Conservation (phyloP, 192 early-diverging fungal genomes). For the Ambispora gerdemannii region DNA sequence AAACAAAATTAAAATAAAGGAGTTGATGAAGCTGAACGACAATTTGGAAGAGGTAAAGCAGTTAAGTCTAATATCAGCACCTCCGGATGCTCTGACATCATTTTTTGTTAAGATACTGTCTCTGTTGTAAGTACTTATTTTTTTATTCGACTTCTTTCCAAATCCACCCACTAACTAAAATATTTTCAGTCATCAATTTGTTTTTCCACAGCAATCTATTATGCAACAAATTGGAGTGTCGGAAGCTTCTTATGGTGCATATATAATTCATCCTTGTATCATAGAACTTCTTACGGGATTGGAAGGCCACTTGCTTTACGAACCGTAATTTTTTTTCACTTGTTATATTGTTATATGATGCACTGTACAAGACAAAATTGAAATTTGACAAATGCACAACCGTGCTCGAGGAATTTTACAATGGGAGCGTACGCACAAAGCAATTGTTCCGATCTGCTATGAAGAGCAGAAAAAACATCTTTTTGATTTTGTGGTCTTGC, state of each 20-base stretch:
- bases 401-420: slow-evolving; percentile 25
- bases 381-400: slow-evolving; percentile 20
- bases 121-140: slow-evolving; percentile 19
- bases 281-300: slow-evolving; percentile 22
- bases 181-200: slow-evolving; percentile 18
- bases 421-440: slow-evolving; percentile 25
- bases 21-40: slow-evolving; percentile 21
- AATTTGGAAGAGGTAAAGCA: slow-evolving; percentile 19
- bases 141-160: slow-evolving; percentile 15
- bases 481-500: slow-evolving; percentile 31
- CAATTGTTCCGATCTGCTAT: slow-evolving; percentile 25
- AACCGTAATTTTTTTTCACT: background rate
- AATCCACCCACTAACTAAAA: slow-evolving; percentile 15
- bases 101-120: slow-evolving; percentile 20
- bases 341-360: background rate
- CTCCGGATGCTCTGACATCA: slow-evolving; percentile 4
- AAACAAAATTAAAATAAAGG: slow-evolving; percentile 27
- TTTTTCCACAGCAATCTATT: slow-evolving; percentile 24
- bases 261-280: slow-evolving; percentile 26
- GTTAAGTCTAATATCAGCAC: slow-evolving; percentile 7
- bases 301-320: slow-evolving; percentile 13
- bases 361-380: slow-evolving; percentile 17
- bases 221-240: slow-evolving; percentile 19
- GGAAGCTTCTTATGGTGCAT: slow-evolving; percentile 19
- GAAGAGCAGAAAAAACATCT: slow-evolving; percentile 20